These are phyloP conservation scores for Blastocystis sp. DNA, from an alignment of 352 stramenopile genomes.

Conservation along the genomic window DNA sequence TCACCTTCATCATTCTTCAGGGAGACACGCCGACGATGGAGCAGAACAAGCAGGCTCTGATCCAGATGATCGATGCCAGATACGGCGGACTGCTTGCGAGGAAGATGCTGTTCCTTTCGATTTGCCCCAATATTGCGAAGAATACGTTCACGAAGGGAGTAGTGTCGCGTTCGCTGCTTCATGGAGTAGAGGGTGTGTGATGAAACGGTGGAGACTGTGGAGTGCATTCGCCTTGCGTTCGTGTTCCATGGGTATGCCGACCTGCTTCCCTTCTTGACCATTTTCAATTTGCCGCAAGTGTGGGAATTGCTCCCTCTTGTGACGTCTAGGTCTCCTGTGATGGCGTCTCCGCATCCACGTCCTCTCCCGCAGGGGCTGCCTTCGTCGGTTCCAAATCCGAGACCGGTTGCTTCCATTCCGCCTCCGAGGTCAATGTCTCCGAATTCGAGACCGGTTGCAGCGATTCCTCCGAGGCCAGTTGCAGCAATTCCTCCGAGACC, in stretches of 20 bases:
- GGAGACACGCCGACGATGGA: background rate
- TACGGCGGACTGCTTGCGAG: slow-evolving; percentile 12
- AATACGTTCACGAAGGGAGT: slow-evolving; percentile 44
- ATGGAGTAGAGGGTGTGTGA: slow-evolving; percentile 26
- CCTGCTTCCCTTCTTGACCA: slow-evolving; percentile 40
- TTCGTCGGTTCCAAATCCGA: no score
- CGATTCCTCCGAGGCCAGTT: background rate
- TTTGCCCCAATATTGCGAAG: slow-evolving; percentile 36
- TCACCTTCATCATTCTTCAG: slow-evolving; percentile 38
- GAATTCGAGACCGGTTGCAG: background rate
- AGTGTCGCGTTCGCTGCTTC: background rate
- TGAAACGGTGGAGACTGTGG: slow-evolving; percentile 29
- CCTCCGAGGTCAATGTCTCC: no score
- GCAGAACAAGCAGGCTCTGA: background rate
- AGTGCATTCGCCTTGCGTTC: slow-evolving; percentile 41
- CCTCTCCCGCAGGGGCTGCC: background rate
- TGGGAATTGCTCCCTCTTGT: background rate
- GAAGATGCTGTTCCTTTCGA: background rate
- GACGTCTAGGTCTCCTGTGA: background rate
- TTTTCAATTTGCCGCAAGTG: slow-evolving; percentile 5
- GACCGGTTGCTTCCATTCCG: no score
- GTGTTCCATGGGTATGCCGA: slow-evolving; percentile 66
- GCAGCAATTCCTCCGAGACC: background rate
- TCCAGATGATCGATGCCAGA: background rate
- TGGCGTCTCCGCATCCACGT: no score